phyloP scores from a whole-genome alignment of 345 rosid species.

The Raphanus sativus region DNA sequence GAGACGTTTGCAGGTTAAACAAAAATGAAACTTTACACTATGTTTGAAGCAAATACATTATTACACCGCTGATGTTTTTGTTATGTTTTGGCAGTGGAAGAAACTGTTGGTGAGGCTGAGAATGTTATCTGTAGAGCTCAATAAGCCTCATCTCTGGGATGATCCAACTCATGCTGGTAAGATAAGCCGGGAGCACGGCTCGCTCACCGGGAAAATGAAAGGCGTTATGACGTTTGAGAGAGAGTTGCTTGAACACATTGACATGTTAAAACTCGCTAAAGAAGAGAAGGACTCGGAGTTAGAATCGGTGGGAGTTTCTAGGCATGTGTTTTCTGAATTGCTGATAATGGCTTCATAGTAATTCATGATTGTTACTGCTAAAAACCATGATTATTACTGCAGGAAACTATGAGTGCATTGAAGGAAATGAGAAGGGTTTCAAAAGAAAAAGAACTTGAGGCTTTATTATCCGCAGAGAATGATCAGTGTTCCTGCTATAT shows the following conservation, averaged over 20 bases:
- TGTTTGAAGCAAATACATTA: not conserved
- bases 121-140: slow-evolving; percentile 63
- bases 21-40: not conserved
- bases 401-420: slow-evolving; percentile 76
- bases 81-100: slow-evolving; percentile 65
- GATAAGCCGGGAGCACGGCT: slow-evolving; percentile 89
- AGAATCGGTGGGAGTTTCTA: slow-evolving; percentile 86
- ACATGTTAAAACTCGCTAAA: slow-evolving; percentile 87
- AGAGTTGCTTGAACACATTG: slow-evolving; percentile 88
- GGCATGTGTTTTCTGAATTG: slow-evolving; percentile 53
- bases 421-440: slow-evolving; percentile 74
- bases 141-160: slow-evolving; percentile 78
- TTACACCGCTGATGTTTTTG: not conserved
- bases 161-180: slow-evolving; percentile 87
- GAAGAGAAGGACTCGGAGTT: slow-evolving; percentile 86
- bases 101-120: slow-evolving; percentile 61
- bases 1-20: slow-evolving; percentile 76
- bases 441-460: slow-evolving; percentile 86
- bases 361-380: not conserved
- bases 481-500: slow-evolving; percentile 80
- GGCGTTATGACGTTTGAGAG: slow-evolving; percentile 71
- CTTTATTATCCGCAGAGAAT: slow-evolving; percentile 78
- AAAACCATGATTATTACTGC: slow-evolving; percentile 20
- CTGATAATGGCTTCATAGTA: not conserved
- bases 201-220: slow-evolving; percentile 66